Evolutionary conservation across 768 basidiomycete species (phyloP), one percentile per base, ranked within the genome.

Genomic region (Paxillus rubicundulus): DNA sequence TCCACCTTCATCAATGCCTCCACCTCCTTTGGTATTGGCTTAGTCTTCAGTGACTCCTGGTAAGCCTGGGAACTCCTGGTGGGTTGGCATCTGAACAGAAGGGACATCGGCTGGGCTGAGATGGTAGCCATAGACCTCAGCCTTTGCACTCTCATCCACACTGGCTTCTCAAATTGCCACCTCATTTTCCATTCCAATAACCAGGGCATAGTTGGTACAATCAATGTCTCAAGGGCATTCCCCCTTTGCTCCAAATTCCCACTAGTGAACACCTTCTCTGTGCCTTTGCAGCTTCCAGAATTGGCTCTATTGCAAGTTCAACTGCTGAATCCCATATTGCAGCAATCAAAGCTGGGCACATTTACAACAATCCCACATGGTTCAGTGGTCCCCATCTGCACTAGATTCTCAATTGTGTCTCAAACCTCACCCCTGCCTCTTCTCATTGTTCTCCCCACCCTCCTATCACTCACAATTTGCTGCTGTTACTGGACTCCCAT

Each of bases 81-180:
- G 0, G 64, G 65, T 8, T n/a, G n/a, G n/a, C n/a, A n/a, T n/a
- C n/a, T n/a, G n/a, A n/a, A n/a, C n/a, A n/a, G n/a, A n/a, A 38
- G 71, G 9, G 59, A 70, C 48, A 78, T 76, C 20, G 69, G 71
- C 6, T 79, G 77, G 77, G 73, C 71, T 0, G 77, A 78, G 58
- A 70, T 77, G 62, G 68, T 73, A 0, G 77, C 74, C 0, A 63
- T 77, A 1, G 77, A 78, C 47, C 59, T 79, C 1, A 76, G 72
- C 0, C 27, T 78, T 1, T 64, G 64, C 2, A 62, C 70, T 2
- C 34, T 73, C 6, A 57, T 74, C 4, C 48, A 66, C 0, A 45
- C 63, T 0, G 65, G 66, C 2, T 52, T 61, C 37, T 24, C 20
- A 14, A 58, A 64, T 6, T 55, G 51, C 2, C 62, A 61, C 28